Percentiles rank a stretch among this genome's conserved stretches.
Conservation (phyloP, 345 rosid species). For the Eucalyptus microcorys region DNA sequence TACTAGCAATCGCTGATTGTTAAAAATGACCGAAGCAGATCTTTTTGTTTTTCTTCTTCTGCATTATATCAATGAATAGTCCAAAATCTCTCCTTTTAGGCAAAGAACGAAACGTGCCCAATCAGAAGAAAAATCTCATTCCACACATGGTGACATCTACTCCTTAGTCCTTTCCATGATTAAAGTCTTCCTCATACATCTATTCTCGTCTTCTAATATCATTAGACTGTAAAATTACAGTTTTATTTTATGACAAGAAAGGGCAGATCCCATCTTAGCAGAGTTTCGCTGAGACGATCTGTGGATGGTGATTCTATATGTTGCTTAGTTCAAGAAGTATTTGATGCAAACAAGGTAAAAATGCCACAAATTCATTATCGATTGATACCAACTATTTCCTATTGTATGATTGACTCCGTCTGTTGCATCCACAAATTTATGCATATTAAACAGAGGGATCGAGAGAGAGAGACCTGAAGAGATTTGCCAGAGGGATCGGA, state of each 20-base stretch:
- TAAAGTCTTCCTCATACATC: not conserved
- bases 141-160: not conserved
- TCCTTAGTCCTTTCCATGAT: not conserved
- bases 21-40: not conserved
- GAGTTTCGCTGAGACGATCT: not conserved
- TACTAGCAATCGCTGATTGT: not conserved
- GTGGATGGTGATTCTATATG: not conserved
- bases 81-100: not conserved
- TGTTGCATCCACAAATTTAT: not conserved
- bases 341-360: not conserved
- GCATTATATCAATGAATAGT: not conserved
- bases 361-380: not conserved
- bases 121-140: not conserved
- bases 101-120: not conserved
- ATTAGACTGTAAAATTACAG: not conserved
- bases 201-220: not conserved
- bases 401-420: not conserved
- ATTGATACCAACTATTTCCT: not conserved
- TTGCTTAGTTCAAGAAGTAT: not conserved
- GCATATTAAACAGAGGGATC: not conserved
- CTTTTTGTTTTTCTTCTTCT: not conserved
- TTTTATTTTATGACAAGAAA: not conserved
- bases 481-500: constrained; percentile 29
- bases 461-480: constrained; percentile 45
- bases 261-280: not conserved